Base-by-base conservation (phyloP, 805 yeast genomes). In the Tetrapisispora arboricola region DNA sequence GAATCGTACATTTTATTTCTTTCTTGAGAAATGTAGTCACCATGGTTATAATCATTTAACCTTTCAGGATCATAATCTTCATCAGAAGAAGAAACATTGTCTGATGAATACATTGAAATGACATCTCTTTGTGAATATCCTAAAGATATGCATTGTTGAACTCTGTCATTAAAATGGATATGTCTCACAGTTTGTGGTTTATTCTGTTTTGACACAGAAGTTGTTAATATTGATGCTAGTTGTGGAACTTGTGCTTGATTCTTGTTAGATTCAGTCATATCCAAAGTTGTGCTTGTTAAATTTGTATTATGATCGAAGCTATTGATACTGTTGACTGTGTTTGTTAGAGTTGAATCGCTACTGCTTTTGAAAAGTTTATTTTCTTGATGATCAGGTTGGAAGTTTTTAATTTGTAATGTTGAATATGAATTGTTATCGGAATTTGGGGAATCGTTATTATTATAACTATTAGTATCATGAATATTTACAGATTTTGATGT, bases 111-210 rank as follows among this genome's bases (percentile, higher is more conserved):
- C 34, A 59, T 57, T n/a, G 63, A 59, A 13, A 57, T 20, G 3
- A 61, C 38, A 54, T 56, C 39, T 48, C 57, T 36, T 15, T 38
- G 36, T 26, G 47, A 42, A 47, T 51, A 27, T 53, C 63, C 36
- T 72, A 88, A 58, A 0, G 95, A 88, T 46, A 84, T 78, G 61
- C 98, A 92, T 61, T 92, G 99, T 59, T 86, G 88, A 25, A 92
- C 99, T 40, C 87, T 77, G 57, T 86, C 94, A 59, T 82, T 92
- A 65, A 92, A 92, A 62, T 88, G 97, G 46, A 92, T 88, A 51
- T 75, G 94, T 45, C 94, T 49, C 38, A 50, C 54, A 42, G 30
- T 41, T 18, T 21, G 37, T 35, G 35, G n/a, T 39, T 22, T 40
- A 18, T 25, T 35, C 39, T 45, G 19, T 32, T 34, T 32, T 26